These are phyloP conservation scores for Picea glauca DNA, from an alignment of 75 land plant genomes.

Conservation along the genomic window DNA sequence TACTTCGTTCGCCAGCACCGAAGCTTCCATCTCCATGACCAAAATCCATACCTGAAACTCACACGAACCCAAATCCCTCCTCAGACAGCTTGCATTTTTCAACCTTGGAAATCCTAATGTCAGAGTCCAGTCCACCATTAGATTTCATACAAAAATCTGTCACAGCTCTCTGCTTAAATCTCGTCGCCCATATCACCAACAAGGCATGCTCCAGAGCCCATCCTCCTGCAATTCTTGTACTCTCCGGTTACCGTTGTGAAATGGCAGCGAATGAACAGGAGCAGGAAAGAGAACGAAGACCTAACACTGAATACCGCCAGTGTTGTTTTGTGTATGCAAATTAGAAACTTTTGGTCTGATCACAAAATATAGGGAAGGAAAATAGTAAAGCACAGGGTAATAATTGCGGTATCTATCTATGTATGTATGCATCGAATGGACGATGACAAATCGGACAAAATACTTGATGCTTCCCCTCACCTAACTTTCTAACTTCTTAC, in stretches of 20 bases:
- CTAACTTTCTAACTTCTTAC: slow-evolving; percentile 1
- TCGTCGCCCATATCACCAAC: too few relatives aligned
- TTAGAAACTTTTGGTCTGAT: slow-evolving; percentile 7
- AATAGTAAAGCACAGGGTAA: slow-evolving; percentile 13
- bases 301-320: neutral
- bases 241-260: neutral
- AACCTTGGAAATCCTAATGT: neutral
- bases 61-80: neutral
- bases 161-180: too few relatives aligned
- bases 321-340: neutral
- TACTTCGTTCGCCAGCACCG: neutral
- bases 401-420: slow-evolving; percentile 17
- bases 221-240: slow-evolving; percentile 9
- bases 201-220: neutral
- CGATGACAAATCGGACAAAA: slow-evolving; percentile 11
- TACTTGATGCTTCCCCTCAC: slow-evolving; percentile 12
- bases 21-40: slow-evolving; percentile 1
- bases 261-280: neutral
- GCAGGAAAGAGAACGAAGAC: neutral
- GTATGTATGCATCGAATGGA: neutral
- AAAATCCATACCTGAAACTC: slow-evolving; percentile 11
- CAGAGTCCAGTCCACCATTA: slow-evolving; percentile 3
- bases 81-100: neutral
- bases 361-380: slow-evolving; percentile 9
- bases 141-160: neutral